Percentiles rank a stretch among this genome's conserved stretches.
Conservation (phyloP, 2,329 filamentous ascomycete species). For the Fusarium compactum region DNA sequence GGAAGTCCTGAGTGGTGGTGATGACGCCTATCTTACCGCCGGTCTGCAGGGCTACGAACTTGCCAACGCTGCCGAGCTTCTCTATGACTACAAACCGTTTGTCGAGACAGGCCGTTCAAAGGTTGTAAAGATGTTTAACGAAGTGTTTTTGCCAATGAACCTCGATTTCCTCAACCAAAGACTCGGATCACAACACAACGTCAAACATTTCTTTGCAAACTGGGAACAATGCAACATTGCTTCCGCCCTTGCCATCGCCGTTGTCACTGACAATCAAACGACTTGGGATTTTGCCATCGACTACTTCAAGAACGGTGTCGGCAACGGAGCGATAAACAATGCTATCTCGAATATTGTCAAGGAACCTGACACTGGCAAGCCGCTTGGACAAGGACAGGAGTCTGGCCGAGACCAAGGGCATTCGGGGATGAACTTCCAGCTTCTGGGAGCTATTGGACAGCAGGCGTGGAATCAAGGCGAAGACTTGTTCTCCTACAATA, state of each 20-base stretch:
- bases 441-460: constrained; percentile 20
- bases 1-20: neutral
- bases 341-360: constrained; percentile 14
- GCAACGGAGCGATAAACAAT: constrained; percentile 20
- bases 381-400: constrained; percentile 30
- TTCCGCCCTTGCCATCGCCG: constrained; percentile 25
- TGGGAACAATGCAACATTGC: constrained; percentile 37
- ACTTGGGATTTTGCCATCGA: constrained; percentile 9
- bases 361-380: constrained; percentile 11
- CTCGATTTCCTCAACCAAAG: constrained; percentile 5
- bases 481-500: constrained; percentile 30
- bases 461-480: constrained; percentile 33
- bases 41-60: constrained; percentile 61
- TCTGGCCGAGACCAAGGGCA: constrained; percentile 34
- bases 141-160: constrained; percentile 6
- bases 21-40: constrained; percentile 49
- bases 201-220: constrained; percentile 13
- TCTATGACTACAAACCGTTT: constrained; percentile 49
- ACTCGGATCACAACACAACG: constrained; percentile 11
- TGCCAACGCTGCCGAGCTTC: constrained; percentile 60
- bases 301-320: constrained; percentile 30
- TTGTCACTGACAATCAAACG: constrained; percentile 18
- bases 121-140: neutral
- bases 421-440: constrained; percentile 12
- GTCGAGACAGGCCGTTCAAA: neutral